These are phyloP conservation scores for Pisolithus albus DNA, from an alignment of 768 basidiomycete species.

Conservation along the genomic window DNA sequence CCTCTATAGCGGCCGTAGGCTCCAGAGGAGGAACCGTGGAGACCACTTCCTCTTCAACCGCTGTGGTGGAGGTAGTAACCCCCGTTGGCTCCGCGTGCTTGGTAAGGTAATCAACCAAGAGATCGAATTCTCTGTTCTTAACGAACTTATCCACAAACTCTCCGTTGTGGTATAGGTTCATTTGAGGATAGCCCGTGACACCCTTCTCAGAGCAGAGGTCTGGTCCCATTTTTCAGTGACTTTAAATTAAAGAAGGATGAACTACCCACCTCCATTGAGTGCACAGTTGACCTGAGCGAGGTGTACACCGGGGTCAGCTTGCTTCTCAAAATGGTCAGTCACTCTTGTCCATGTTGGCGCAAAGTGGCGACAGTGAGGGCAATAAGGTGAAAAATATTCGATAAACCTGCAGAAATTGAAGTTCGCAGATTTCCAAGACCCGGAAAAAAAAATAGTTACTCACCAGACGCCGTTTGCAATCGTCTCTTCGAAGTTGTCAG, in stretches of 20 bases:
- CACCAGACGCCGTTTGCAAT: constrained; percentile 57
- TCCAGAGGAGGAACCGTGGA: background rate
- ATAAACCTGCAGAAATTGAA: constrained; percentile 46
- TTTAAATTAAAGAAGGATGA: background rate
- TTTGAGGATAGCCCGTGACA: constrained; percentile 66
- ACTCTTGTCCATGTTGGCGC: constrained; percentile 78
- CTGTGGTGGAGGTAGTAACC: constrained; percentile 3
- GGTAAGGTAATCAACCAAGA: constrained; percentile 51
- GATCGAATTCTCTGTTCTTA: constrained; percentile 45
- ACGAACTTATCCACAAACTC: constrained; percentile 50
- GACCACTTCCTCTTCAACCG: constrained; percentile 5
- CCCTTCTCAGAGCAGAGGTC: constrained; percentile 74
- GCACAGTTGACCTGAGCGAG: constrained; percentile 82
- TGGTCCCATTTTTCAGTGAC: constrained; percentile 22
- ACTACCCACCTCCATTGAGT: constrained; percentile 60
- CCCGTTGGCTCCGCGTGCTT: constrained; percentile 31
- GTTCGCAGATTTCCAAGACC: background rate
- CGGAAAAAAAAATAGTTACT: constrained; percentile 4
- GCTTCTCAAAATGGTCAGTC: constrained; percentile 43
- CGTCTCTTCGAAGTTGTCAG: constrained; percentile 50
- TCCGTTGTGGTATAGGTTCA: constrained; percentile 69
- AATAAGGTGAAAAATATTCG: constrained; percentile 86
- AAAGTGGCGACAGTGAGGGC: constrained; percentile 71
- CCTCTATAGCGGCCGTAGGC: constrained; percentile 1
- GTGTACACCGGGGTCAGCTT: constrained; percentile 36